These are phyloP conservation scores for Suillus discolor DNA, from an alignment of 768 basidiomycete genomes.

Conservation along the genomic window DNA sequence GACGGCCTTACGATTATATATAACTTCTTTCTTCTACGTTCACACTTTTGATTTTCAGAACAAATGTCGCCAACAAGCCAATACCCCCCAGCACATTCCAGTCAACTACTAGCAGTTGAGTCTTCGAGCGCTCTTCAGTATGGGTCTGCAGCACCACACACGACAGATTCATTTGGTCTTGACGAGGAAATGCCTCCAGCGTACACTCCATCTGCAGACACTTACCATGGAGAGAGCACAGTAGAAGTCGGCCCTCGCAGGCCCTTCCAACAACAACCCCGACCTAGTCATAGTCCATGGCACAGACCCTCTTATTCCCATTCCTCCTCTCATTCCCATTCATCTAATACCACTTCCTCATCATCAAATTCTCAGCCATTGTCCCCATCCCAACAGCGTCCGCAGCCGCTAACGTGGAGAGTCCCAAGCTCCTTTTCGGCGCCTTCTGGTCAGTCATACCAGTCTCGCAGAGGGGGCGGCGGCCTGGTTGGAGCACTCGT, in stretches of 20 bases:
- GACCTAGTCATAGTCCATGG: neutral
- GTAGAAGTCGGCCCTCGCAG: conserved; percentile 63
- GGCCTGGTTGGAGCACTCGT: conserved; percentile 30
- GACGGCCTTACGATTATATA: neutral
- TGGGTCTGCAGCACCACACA: neutral
- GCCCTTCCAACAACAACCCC: conserved; percentile 56
- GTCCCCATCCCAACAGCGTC: conserved; percentile 18
- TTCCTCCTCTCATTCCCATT: conserved; percentile 10
- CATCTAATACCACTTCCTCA: neutral
- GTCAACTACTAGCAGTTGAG: neutral
- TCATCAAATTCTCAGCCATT: conserved; percentile 10
- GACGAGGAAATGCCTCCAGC: conserved; percentile 69
- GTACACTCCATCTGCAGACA: conserved; percentile 61
- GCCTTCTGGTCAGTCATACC: conserved; percentile 11
- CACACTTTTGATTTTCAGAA: neutral
- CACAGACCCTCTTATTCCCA: conserved; percentile 13
- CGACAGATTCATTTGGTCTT: conserved; percentile 14
- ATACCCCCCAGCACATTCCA: neutral
- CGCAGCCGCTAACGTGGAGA: conserved; percentile 12
- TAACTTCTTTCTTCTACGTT: neutral
- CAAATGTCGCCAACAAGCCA: neutral
- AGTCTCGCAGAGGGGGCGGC: conserved; percentile 18
- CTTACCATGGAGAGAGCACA: conserved; percentile 58
- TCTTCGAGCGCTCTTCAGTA: neutral
- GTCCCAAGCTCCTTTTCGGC: conserved; percentile 15